Evolutionary conservation across 2,329 filamentous ascomycete species (phyloP), one percentile per base, ranked within the genome.

Genomic region (Aspergillus sp.): DNA sequence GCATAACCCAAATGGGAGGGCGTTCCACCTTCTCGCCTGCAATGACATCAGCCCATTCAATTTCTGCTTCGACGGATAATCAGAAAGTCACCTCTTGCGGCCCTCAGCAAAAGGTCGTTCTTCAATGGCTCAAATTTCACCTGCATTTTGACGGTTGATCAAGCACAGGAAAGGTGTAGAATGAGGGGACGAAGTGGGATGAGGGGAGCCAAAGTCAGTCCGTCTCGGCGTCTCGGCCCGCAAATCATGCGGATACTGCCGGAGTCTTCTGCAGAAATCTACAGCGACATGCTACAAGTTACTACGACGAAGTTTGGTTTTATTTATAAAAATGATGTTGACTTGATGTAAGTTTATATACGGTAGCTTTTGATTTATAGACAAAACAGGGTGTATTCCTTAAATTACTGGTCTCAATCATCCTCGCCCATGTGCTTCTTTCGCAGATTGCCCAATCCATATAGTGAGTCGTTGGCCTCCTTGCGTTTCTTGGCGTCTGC

Each of bases 1-100:
- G 90, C 95, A 99, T 99, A 75, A 99, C 92, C 95, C 95, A 99
- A 82, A 96, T 91, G 59, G 95, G 95, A 62, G 95, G 90, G 65
- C 95, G 88, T 78, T 97, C 92, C 66, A 98, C 91, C 75, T 88
- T 88, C 79, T 97, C 85, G 75, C 94, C 93, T 96, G 71, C 56
- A 65, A 67, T 65, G 55, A 57, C 58, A 62, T 70, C 66, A 67
- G 58, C 46, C 39, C 50, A 20, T 45, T 46, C n/a, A 50, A 54
- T 26, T 57, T 47, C 20, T 32, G 32, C 14, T 22, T 24, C 46
- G 42, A 31, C 16, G n/a, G 36, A 31, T 42, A 42, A 50, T 22
- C 49, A 49, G 12, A 49, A 42, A 56, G 55, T 54, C 79, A 96
- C 93, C 95, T 84, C 90, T 87, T 66, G 95, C 95, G 68, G 94